Evolutionary conservation across 805 yeast species (phyloP), one percentile per base, ranked within the genome.

Genomic region (Sporopachydermia lactativora): DNA sequence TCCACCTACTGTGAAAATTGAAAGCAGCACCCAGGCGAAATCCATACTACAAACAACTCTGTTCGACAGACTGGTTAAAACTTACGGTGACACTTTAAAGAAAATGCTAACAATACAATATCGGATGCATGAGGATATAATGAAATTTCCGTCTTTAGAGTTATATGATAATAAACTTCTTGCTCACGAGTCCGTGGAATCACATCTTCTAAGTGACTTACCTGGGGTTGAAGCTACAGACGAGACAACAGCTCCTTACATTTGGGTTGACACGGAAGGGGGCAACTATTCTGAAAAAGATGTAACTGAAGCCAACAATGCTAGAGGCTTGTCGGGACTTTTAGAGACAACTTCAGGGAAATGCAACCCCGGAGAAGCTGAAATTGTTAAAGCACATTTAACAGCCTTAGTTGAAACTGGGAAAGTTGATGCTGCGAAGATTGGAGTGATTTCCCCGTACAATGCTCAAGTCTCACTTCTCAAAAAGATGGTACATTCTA

Each of bases 201-300:
- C 59, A 11, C 70, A 73, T 18, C 55, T 61, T 1, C 63, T 86
- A 4, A 46, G 54, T 2, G 94, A 84, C 48, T 50, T 88, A 16
- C 68, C 71, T 0, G 59, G 60, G 3, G 70, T 67, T 2, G 62
- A 62, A 4, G 55, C 55, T 3, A 68, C 64, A 37, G 86, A 78
- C 17, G 77, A 72, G 5, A 73, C 89, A 0, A 55, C 54, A 1
- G 62, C 64, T 1, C 73, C 78, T 2, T 53, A 79, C 0, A 62
- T 85, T 1, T 88, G 96, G 95, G 77, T 80, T 47, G 97, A 92
- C 51, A 92, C 97, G 0, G 92, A 85, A 59, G 95, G 95, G 14
- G 95, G 85, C 4, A 81, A 78, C 31, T 86, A 67, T 51, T 75
- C 73, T 0, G 96, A 88, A 52, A 62, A 64, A 42, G 65, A 67